These are phyloP conservation scores for Schizochytrium sp. DNA, from an alignment of 108 stramenopile species.

Conservation along the genomic window DNA sequence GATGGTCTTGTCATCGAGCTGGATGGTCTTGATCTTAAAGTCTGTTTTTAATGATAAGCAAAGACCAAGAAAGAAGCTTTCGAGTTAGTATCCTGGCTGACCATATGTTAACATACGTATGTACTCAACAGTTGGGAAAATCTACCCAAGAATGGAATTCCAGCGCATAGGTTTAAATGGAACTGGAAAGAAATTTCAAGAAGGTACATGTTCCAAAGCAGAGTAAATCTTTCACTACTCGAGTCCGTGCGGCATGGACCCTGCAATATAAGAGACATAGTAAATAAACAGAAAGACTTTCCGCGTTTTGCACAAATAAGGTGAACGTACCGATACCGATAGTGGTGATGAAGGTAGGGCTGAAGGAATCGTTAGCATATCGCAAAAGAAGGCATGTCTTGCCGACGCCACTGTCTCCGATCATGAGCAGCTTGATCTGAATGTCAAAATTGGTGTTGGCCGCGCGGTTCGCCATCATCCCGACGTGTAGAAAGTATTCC, in stretches of 20 bases:
- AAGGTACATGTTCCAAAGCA: background rate
- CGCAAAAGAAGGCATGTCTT: constrained; percentile 98
- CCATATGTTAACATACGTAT: background rate
- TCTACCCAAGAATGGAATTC: background rate
- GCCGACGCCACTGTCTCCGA: constrained; percentile 95
- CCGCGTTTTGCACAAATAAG: background rate
- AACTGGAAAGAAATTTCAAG: background rate
- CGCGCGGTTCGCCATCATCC: constrained; percentile 13
- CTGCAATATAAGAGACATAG: constrained; percentile 7
- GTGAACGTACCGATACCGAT: constrained; percentile 68
- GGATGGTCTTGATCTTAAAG: constrained; percentile 80
- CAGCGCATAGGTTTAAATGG: no score
- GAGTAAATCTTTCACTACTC: background rate
- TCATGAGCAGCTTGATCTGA: constrained; percentile 99
- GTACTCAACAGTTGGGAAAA: background rate
- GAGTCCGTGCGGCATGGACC: background rate
- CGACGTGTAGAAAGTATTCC: background rate
- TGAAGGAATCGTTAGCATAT: constrained; percentile 98
- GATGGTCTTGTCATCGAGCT: constrained; percentile 77
- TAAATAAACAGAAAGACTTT: background rate
- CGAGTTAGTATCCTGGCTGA: background rate
- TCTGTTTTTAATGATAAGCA: constrained; percentile 29
- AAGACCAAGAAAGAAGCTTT: background rate
- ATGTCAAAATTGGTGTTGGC: constrained; percentile 80
- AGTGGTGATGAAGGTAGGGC: constrained; percentile 79